These are phyloP conservation scores for Phaseolus coccineus DNA, from an alignment of 331 rosid genomes.

Conservation along the genomic window DNA sequence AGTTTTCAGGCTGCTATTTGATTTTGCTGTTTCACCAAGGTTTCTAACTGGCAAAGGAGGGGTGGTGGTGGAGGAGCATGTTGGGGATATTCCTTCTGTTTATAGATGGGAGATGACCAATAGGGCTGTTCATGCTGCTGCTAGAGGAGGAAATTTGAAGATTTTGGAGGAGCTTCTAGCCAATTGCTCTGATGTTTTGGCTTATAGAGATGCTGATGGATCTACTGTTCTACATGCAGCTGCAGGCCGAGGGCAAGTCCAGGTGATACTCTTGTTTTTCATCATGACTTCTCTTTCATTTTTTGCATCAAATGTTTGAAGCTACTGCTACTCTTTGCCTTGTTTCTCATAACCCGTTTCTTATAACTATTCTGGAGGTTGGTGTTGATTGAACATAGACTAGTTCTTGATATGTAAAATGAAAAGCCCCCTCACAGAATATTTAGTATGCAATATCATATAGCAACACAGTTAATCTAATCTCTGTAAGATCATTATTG, in stretches of 20 bases:
- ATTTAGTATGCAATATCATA: neutral
- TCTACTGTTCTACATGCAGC: conserved; percentile 93
- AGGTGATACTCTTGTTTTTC: conserved; percentile 61
- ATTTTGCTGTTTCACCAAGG: conserved; percentile 81
- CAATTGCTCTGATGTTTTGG: conserved; percentile 76
- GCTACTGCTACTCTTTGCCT: neutral
- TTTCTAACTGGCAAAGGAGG: conserved; percentile 64
- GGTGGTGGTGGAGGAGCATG: conserved; percentile 60
- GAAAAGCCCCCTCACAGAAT: neutral
- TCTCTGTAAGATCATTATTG: neutral
- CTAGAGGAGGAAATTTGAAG: conserved; percentile 88
- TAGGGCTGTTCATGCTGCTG: conserved; percentile 93
- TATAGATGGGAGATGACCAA: conserved; percentile 90
- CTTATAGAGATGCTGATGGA: conserved; percentile 78
- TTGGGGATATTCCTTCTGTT: conserved; percentile 73
- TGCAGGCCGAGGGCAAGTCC: conserved; percentile 89
- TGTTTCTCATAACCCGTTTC: conserved; percentile 6
- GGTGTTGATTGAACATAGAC: conserved; percentile 17
- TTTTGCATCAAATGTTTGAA: conserved; percentile 6
- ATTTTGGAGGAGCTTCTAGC: conserved; percentile 78
- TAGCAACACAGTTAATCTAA: neutral
- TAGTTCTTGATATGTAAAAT: neutral
- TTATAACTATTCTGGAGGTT: neutral
- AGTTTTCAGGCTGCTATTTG: conserved; percentile 81
- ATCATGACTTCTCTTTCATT: conserved; percentile 16